Conservation (phyloP, 257 asterid genomes). For the Ilex asprella region DNA sequence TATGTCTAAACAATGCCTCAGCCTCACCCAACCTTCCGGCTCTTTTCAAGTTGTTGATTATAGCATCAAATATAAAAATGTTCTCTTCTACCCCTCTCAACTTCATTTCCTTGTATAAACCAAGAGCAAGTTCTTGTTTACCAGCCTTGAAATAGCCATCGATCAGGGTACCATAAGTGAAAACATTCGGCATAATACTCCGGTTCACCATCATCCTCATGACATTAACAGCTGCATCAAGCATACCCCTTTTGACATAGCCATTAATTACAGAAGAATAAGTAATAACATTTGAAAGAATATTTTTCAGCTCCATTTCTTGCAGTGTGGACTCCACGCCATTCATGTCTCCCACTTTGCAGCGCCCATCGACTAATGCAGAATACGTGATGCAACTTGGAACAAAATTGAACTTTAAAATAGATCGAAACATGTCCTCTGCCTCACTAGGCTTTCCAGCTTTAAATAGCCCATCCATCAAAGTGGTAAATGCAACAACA, state of each 20-base stretch:
- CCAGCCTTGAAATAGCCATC: conserved; percentile 79
- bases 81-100: conserved; percentile 49
- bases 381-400: conserved; percentile 62
- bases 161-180: conserved; percentile 49
- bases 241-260: conserved; percentile 61
- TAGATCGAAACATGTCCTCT: conserved; percentile 38
- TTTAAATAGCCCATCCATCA: conserved; percentile 79
- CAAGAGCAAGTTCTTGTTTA: conserved; percentile 44
- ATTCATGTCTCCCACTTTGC: conserved; percentile 63
- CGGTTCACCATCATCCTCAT: conserved; percentile 45
- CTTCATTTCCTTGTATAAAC: conserved; percentile 66
- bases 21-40: conserved; percentile 60
- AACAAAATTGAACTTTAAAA: conserved; percentile 36
- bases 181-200: conserved; percentile 55
- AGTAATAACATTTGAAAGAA: conserved; percentile 59
- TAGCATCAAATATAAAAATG: conserved; percentile 49
- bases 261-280: conserved; percentile 66
- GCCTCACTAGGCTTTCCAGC: conserved; percentile 62
- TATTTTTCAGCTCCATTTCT: conserved; percentile 49
- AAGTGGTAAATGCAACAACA: conserved; percentile 55
- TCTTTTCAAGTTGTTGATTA: conserved; percentile 56
- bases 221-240: conserved; percentile 48
- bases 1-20: conserved; percentile 43
- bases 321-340: conserved; percentile 48
- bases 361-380: conserved; percentile 57